A percentile compares a stretch with the other conserved stretches of the same genome.
Conservation (phyloP, 805 yeast species). For the Candida boleticola region DNA sequence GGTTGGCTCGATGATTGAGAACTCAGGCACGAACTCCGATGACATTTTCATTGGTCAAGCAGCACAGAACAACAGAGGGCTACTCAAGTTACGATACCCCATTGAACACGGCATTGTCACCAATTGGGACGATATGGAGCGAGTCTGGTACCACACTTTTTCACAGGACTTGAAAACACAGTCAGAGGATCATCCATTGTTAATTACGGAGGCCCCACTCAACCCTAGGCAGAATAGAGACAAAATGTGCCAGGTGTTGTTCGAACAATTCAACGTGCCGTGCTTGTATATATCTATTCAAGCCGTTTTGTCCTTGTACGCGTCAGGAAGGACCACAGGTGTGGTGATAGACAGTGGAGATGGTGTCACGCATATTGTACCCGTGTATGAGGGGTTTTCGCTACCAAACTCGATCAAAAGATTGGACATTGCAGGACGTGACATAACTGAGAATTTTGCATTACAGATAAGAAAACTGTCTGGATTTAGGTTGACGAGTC, state of each 20-base stretch:
- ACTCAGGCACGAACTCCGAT: conserved; percentile 14
- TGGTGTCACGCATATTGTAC: conserved; percentile 85
- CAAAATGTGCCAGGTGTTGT: conserved; percentile 59
- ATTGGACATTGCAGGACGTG: conserved; percentile 83
- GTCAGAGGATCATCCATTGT: conserved; percentile 80
- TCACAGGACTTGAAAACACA: conserved; percentile 53
- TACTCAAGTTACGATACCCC: conserved; percentile 70
- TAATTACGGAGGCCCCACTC: conserved; percentile 86
- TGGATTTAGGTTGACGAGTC: conserved; percentile 64
- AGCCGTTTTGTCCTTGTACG: conserved; percentile 80
- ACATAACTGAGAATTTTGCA: conserved; percentile 74
- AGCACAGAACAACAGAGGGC: conserved; percentile 77
- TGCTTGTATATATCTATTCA: conserved; percentile 72
- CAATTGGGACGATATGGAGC: conserved; percentile 87
- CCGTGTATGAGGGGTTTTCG: conserved; percentile 87
- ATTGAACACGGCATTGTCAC: conserved; percentile 74
- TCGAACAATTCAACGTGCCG: conserved; percentile 72
- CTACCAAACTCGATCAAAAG: conserved; percentile 70
- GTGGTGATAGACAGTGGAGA: conserved; percentile 90
- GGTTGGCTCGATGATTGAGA: conserved; percentile 46
- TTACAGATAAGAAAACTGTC: conserved; percentile 58
- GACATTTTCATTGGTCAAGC: conserved; percentile 71
- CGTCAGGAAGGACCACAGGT: conserved; percentile 90
- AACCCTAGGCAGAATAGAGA: conserved; percentile 66
- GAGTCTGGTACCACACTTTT: conserved; percentile 71